phyloP scores from a whole-genome alignment of 768 basidiomycete genomes.

The button mushroom (Agaricus bisporus) region DNA sequence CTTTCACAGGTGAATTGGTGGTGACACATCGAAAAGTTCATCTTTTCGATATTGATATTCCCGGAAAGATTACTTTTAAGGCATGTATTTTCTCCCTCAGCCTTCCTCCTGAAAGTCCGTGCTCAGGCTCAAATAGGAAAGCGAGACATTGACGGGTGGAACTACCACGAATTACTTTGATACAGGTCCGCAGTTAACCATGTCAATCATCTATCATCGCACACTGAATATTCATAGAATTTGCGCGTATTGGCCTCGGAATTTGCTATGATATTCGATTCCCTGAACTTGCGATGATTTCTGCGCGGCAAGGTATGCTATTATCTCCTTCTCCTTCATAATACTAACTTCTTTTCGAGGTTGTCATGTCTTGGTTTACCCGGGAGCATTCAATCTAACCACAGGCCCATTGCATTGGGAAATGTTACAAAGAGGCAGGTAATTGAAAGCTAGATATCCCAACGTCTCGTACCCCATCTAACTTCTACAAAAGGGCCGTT shows the following conservation, averaged over 20 bases:
- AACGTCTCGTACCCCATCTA: constrained; percentile 7
- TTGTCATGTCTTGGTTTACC: constrained; percentile 85
- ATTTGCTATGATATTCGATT: constrained; percentile 97
- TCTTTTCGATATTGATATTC: constrained; percentile 96
- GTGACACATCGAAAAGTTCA: constrained; percentile 92
- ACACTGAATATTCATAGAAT: constrained; percentile 43
- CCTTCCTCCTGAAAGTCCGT: background rate
- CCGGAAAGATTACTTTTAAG: constrained; percentile 90
- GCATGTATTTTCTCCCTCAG: constrained; percentile 25
- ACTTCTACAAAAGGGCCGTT: constrained; percentile 44
- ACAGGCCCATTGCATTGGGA: constrained; percentile 98
- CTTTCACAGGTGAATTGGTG: constrained; percentile 65
- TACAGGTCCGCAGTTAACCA: constrained; percentile 52
- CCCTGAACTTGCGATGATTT: constrained; percentile 90
- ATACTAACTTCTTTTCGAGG: constrained; percentile 35
- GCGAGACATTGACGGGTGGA: constrained; percentile 82
- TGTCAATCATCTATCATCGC: background rate
- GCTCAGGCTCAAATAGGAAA: constrained; percentile 51
- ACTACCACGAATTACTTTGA: constrained; percentile 73
- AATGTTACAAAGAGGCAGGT: constrained; percentile 81
- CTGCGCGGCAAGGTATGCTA: constrained; percentile 71
- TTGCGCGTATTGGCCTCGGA: constrained; percentile 93
- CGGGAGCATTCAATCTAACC: constrained; percentile 91
- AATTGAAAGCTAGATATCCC: background rate
- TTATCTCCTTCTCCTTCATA: background rate